Base-by-base conservation (phyloP, 257 asterid species). In the Eustoma russellianum region DNA sequence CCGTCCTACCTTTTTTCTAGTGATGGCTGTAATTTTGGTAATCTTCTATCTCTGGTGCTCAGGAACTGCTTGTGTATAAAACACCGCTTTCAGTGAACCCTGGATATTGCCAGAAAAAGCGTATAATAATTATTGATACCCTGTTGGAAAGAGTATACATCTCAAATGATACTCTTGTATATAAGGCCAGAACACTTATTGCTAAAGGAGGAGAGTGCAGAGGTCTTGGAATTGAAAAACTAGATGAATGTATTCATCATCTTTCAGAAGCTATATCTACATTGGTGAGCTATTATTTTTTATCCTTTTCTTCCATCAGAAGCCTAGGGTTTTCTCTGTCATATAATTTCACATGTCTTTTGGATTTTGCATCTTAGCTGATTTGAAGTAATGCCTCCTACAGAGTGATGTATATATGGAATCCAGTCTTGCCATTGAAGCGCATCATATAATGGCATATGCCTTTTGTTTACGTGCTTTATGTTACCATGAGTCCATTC, bases 1-100 rank as follows among this genome's bases (percentile, higher is more conserved):
- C 46, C n/a, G n/a, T n/a, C n/a, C 46, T n/a, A n/a, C n/a, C n/a
- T n/a, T n/a, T n/a, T n/a, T n/a, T 41, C 13, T 19, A 16, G 6
- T 18, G 43, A 44, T 38, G 43, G 13, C 12, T 38, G 43, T 38
- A 38, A 9, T 38, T 41, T 47, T 65, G 10, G 71, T 19, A 57
- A 58, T 50, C 51, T 65, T 50, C 64, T 56, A 60, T 66, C 60
- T 64, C 68, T 63, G 51, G 65, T 63, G 63, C 24, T 61, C 57
- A 92, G 98, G 98, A 92, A 86, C 88, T 92, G 66, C 66, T 66
- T 59, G 82, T 83, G 54, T 88, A 88, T 64, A 79, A 75, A 67
- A 89, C 75, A 61, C 63, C 73, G 70, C 74, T 76, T 70, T 60
- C 66, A 59, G 54, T 81, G 72, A 69, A 81, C 61, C 80, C 79